Base-by-base conservation (phyloP, 2,329 filamentous ascomycete genomes). In the Clarireedia hainanense region DNA sequence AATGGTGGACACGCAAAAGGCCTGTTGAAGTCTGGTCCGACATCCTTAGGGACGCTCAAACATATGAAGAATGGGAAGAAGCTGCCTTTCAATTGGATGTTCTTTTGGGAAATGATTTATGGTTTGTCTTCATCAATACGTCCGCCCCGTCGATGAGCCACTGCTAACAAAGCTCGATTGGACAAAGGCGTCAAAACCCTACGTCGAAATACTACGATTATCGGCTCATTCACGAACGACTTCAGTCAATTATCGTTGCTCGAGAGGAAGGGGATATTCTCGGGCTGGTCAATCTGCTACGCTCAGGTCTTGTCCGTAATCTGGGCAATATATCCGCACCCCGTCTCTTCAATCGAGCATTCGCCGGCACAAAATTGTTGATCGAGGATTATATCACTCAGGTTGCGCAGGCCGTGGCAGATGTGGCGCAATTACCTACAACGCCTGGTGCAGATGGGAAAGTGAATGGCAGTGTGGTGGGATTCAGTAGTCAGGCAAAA, bases 381-480 rank as follows among this genome's bases (percentile, higher is more conserved):
- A 95, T 96, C 59, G 91, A 96, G 67, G 88, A 95, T 70, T 96
- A 96, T 67, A 85, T 95, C 59, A 84, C 85, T 0, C 85, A 92
- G 67, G 85, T 95, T 37, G 87, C 87, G n/a, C 81, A 87, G 57
- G 86, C 89, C 1, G 83, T 96, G 53, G 81, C 88, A 58, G 85
- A 91, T 66, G 85, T 96, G 39, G 85, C 84, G 27, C 64, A 75
- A 20, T 76, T 89, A 52, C 83, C 86, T 20, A 85, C 81, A 0
- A 76, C 75, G 17, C 74, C 77, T 0, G 73, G 63, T 30, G 58
- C 67, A 61, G 70, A 73, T 58, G 69, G 69, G n/a, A 70, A 73
- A 57, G 68, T 68, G 17, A 70, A 63, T 30, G 67, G 65, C 2
- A 57, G 63, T 60, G 55, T 71, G 64, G 70, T 68, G 57, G 76